Conservation (phyloP, 768 basidiomycete genomes). For the Collybiopsis luxurians region DNA sequence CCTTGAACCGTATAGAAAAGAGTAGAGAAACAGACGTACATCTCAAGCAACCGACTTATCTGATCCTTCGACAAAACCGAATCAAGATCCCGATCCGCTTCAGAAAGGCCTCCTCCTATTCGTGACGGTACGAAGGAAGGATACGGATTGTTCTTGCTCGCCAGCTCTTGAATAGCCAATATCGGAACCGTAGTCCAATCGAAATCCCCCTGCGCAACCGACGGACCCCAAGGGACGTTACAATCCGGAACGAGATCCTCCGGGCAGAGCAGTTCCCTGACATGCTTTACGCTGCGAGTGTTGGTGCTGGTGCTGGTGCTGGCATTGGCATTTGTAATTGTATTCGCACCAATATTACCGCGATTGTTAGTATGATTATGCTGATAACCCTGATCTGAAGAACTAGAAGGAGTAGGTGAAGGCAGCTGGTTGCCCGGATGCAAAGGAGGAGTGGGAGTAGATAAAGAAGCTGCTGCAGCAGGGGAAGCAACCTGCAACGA, state of each 20-base stretch:
- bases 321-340: too few species aligned
- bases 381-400: neutral
- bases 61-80: constrained; percentile 32
- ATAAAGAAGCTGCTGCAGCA: too few species aligned
- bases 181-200: constrained; percentile 46
- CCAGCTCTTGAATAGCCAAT: constrained; percentile 42
- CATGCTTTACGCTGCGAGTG: constrained; percentile 9
- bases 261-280: constrained; percentile 25
- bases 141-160: constrained; percentile 22
- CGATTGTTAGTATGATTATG: too few species aligned
- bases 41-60: constrained; percentile 33
- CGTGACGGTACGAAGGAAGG: neutral
- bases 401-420: neutral
- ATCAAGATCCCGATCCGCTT: constrained; percentile 23
- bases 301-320: neutral
- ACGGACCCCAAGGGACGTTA: constrained; percentile 35
- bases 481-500: too few species aligned
- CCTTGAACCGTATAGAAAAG: neutral
- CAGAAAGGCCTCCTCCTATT: constrained; percentile 11
- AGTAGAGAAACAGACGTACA: constrained; percentile 24
- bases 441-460: constrained; percentile 3
- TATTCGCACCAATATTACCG: too few species aligned
- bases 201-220: constrained; percentile 32
- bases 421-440: neutral
- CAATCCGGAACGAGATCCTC: constrained; percentile 31